phyloP scores from a whole-genome alignment of 805 yeast species.

The Grigorovia yakushimaensis region DNA sequence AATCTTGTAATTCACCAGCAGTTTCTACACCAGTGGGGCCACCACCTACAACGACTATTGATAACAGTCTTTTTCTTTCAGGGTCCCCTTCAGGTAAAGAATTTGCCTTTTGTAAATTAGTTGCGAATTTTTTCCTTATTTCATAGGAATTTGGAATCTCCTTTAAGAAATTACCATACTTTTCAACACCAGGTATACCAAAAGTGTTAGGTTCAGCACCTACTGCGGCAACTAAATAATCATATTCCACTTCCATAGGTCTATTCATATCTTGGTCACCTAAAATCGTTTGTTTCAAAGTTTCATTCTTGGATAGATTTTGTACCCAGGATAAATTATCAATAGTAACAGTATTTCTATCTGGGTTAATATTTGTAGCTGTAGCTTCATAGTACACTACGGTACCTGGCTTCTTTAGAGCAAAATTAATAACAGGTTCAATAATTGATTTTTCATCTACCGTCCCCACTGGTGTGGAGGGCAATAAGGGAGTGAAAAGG shows the following conservation, averaged over 20 bases:
- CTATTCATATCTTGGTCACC: conserved; percentile 26
- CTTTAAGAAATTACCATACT: conserved; percentile 78
- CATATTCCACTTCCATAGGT: conserved; percentile 48
- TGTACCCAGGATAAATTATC: conserved; percentile 31
- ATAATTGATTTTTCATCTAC: conserved; percentile 82
- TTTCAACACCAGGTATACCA: conserved; percentile 84
- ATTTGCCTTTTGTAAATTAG: conserved; percentile 82
- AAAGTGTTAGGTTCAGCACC: conserved; percentile 93
- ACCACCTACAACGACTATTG: conserved; percentile 90
- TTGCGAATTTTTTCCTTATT: conserved; percentile 74
- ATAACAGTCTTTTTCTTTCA: conserved; percentile 77
- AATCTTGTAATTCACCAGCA: conserved; percentile 93
- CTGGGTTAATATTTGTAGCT: conserved; percentile 76
- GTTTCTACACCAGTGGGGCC: conserved; percentile 98
- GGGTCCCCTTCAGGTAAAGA: conserved; percentile 67
- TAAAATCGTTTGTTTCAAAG: conserved; percentile 18
- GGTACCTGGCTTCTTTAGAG: conserved; percentile 69
- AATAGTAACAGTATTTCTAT: conserved; percentile 56
- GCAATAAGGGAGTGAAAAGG: conserved; percentile 85
- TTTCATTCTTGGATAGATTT: conserved; percentile 22
- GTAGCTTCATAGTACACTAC: conserved; percentile 83
- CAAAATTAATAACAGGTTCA: conserved; percentile 86
- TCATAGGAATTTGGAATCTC: conserved; percentile 80
- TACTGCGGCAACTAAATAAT: conserved; percentile 80
- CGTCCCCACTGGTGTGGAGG: conserved; percentile 90